phyloP scores from a whole-genome alignment of 2,329 filamentous ascomycete genomes.

The Fusarium coicis region DNA sequence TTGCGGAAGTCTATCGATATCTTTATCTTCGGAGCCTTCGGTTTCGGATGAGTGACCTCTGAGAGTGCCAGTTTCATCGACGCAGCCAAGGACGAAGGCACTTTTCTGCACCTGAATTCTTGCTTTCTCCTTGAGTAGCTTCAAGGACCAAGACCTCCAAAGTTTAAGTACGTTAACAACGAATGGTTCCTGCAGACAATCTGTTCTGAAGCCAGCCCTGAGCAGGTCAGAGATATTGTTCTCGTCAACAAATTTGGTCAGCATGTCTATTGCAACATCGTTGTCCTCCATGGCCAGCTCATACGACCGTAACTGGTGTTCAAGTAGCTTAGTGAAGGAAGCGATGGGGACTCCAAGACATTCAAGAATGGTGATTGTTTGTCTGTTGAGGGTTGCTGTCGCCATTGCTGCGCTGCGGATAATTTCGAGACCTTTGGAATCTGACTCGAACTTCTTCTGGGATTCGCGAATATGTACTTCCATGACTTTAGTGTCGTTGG shows the following conservation, averaged over 20 bases:
- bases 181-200: slow-evolving; percentile 76
- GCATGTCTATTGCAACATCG: slow-evolving; percentile 70
- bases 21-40: slow-evolving; percentile 54
- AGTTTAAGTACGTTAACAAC: slow-evolving; percentile 80
- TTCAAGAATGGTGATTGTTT: slow-evolving; percentile 88
- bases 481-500: slow-evolving; percentile 70
- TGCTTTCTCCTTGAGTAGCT: slow-evolving; percentile 91
- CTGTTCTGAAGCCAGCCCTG: slow-evolving; percentile 78
- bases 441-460: slow-evolving; percentile 85
- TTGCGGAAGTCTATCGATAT: slow-evolving; percentile 73
- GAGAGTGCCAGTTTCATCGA: slow-evolving; percentile 84
- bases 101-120: slow-evolving; percentile 84
- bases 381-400: slow-evolving; percentile 84
- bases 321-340: slow-evolving; percentile 75
- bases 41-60: slow-evolving; percentile 73
- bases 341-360: slow-evolving; percentile 75
- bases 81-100: slow-evolving; percentile 87
- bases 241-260: slow-evolving; percentile 83
- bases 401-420: slow-evolving; percentile 83
- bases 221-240: slow-evolving; percentile 88
- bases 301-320: slow-evolving; percentile 74
- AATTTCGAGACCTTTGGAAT: slow-evolving; percentile 81
- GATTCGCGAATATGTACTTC: slow-evolving; percentile 84
- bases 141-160: slow-evolving; percentile 91
- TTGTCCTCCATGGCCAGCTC: slow-evolving; percentile 76